Evolutionary conservation across 2,329 filamentous ascomycete genomes (phyloP).

Genomic region (Lasiodiplodia hormozganensis): DNA sequence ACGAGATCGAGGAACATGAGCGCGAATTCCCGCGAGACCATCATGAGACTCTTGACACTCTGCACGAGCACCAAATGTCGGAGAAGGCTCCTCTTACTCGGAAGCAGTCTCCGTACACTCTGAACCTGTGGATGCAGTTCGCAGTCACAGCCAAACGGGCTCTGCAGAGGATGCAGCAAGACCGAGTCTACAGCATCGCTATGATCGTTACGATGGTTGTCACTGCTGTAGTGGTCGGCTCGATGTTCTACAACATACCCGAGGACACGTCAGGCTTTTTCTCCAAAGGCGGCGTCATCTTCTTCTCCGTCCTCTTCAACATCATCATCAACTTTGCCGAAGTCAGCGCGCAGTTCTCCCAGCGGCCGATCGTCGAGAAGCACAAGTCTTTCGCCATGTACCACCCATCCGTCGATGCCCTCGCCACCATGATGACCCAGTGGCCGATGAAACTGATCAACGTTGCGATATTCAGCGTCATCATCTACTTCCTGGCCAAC

Average conservation of each 20-base stretch:
- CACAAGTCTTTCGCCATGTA: slow-evolving; percentile 86
- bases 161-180: slow-evolving; percentile 76
- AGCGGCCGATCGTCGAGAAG: slow-evolving; percentile 92
- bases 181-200: slow-evolving; percentile 75
- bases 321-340: slow-evolving; percentile 82
- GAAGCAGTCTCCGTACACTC: slow-evolving; percentile 78
- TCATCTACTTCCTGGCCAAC: slow-evolving; percentile 87
- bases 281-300: slow-evolving; percentile 77
- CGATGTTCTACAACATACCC: slow-evolving; percentile 80
- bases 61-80: slow-evolving; percentile 53
- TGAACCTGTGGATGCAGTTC: slow-evolving; percentile 78
- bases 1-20: slow-evolving; percentile 45
- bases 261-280: slow-evolving; percentile 74
- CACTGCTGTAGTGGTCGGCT: slow-evolving; percentile 79
- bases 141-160: slow-evolving; percentile 81
- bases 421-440: slow-evolving; percentile 85
- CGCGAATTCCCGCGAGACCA: slow-evolving; percentile 39
- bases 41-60: slow-evolving; percentile 53
- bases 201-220: slow-evolving; percentile 73
- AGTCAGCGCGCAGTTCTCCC: slow-evolving; percentile 70
- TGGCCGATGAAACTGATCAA: slow-evolving; percentile 82
- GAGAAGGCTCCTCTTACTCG: slow-evolving; percentile 60
- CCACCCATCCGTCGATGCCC: slow-evolving; percentile 85
- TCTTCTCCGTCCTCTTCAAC: slow-evolving; percentile 87
- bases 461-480: slow-evolving; percentile 76